Conservation (phyloP, 768 basidiomycete species). For the Baorangia bicolor region DNA sequence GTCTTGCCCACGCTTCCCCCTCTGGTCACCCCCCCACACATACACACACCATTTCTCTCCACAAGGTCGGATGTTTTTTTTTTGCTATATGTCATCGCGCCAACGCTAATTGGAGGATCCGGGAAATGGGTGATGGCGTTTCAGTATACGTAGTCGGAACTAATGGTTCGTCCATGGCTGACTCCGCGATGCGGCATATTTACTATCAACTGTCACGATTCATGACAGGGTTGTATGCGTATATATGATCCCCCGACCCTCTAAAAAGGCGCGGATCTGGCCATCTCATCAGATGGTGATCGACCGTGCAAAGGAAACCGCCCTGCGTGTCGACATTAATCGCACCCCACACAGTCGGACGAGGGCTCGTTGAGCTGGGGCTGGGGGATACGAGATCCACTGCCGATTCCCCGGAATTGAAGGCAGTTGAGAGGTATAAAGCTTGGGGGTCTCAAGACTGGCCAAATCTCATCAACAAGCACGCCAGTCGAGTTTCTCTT, state of each 20-base stretch:
- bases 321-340: slow-evolving; percentile 17
- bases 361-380: slow-evolving; percentile 10
- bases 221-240: slow-evolving; percentile 16
- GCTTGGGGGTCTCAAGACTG: slow-evolving; percentile 2
- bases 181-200: slow-evolving; percentile 26
- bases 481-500: slow-evolving; percentile 4
- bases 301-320: slow-evolving; percentile 12
- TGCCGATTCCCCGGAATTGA: slow-evolving; percentile 4
- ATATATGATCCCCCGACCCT: slow-evolving; percentile 18
- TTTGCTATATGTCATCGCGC: not conserved
- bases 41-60: not conserved
- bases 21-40: not conserved
- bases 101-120: slow-evolving; percentile 8
- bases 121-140: not conserved
- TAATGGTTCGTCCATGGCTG: slow-evolving; percentile 1
- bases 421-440: slow-evolving; percentile 23
- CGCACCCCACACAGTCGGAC: slow-evolving; percentile 17
- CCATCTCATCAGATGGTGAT: slow-evolving; percentile 24
- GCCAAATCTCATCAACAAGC: slow-evolving; percentile 5
- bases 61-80: not conserved
- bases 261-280: slow-evolving; percentile 19
- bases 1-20: slow-evolving; percentile 14
- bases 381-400: slow-evolving; percentile 8
- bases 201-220: slow-evolving; percentile 10
- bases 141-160: slow-evolving; percentile 14